These are phyloP conservation scores for Agaricales sp. DNA, from an alignment of 1,284 basidiomycete genomes.

Conservation along the genomic window DNA sequence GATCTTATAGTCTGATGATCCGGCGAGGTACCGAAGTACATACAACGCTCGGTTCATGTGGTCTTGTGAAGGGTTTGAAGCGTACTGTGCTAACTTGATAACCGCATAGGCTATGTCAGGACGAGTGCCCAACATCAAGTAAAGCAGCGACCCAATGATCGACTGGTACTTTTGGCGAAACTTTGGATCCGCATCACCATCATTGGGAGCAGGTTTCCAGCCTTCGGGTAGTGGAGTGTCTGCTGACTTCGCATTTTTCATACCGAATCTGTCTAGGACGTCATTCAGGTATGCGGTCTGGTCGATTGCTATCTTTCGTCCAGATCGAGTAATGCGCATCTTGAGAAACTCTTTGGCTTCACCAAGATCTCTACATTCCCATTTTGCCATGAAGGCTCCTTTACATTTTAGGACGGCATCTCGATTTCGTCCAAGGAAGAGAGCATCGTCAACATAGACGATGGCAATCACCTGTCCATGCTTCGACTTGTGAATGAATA, in stretches of 20 bases:
- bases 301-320: slow-evolving; percentile 8
- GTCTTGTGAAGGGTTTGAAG: slow-evolving; percentile 13
- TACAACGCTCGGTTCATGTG: slow-evolving; percentile 15
- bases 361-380: slow-evolving; percentile 11
- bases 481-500: slow-evolving; percentile 13
- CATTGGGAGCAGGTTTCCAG: slow-evolving; percentile 5
- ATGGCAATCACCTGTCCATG: slow-evolving; percentile 12
- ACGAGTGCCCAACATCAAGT: slow-evolving; percentile 20
- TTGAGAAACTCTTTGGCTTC: slow-evolving; percentile 7
- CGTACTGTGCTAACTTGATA: slow-evolving; percentile 12
- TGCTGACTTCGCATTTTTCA: slow-evolving; percentile 11
- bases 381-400: slow-evolving; percentile 8
- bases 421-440: slow-evolving; percentile 1
- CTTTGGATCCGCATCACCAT: slow-evolving; percentile 6
- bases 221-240: slow-evolving; percentile 11
- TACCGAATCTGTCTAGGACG: slow-evolving; percentile 10
- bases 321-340: slow-evolving; percentile 7
- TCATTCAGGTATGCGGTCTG: slow-evolving; percentile 12
- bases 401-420: slow-evolving; percentile 6
- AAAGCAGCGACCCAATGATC: slow-evolving; percentile 20
- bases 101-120: slow-evolving; percentile 22
- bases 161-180: slow-evolving; percentile 14
- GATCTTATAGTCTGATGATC: slow-evolving; percentile 13
- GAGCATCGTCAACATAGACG: slow-evolving; percentile 11
- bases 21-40: slow-evolving; percentile 16